These are phyloP conservation scores for Sphaerulina vaccinii DNA, from an alignment of 2,329 filamentous ascomycete genomes.

Conservation along the genomic window DNA sequence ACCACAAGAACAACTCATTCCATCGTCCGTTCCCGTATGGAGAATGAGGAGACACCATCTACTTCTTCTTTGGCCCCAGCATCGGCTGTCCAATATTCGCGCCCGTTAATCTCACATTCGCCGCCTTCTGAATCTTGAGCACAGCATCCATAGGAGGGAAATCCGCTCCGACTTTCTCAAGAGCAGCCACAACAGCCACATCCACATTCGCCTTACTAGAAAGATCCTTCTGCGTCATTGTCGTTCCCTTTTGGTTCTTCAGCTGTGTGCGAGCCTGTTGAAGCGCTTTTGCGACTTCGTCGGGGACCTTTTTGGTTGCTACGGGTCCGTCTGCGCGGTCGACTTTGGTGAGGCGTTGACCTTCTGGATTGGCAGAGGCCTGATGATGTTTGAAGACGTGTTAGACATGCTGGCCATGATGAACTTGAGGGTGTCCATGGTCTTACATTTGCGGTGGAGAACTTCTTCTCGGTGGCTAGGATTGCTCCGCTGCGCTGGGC, in stretches of 20 bases:
- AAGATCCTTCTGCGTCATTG: conserved; percentile 85
- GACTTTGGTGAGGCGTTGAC: conserved; percentile 95
- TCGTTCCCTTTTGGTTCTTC: conserved; percentile 68
- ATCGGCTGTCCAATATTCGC: conserved; percentile 71
- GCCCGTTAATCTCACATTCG: conserved; percentile 40
- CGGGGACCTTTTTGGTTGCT: conserved; percentile 89
- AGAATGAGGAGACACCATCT: neutral
- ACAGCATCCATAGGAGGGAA: conserved; percentile 85
- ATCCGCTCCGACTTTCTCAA: conserved; percentile 77
- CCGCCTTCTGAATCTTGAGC: conserved; percentile 70
- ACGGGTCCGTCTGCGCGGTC: conserved; percentile 97
- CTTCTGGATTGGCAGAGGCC: conserved; percentile 57
- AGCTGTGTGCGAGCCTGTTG: conserved; percentile 73
- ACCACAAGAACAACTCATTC: neutral
- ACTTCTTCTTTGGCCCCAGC: conserved; percentile 72
- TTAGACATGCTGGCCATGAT: neutral
- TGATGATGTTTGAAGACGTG: conserved; percentile 15
- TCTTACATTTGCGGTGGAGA: conserved; percentile 73
- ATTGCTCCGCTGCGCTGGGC: conserved; percentile 77
- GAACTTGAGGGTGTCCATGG: neutral
- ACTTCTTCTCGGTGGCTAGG: conserved; percentile 91
- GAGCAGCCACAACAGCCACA: conserved; percentile 73
- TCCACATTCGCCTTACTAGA: conserved; percentile 90
- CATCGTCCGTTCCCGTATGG: no score
- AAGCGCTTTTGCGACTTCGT: conserved; percentile 79